These are phyloP conservation scores for Carnegiea gigantea DNA, from an alignment of 179 eudicot genomes.

Conservation along the genomic window DNA sequence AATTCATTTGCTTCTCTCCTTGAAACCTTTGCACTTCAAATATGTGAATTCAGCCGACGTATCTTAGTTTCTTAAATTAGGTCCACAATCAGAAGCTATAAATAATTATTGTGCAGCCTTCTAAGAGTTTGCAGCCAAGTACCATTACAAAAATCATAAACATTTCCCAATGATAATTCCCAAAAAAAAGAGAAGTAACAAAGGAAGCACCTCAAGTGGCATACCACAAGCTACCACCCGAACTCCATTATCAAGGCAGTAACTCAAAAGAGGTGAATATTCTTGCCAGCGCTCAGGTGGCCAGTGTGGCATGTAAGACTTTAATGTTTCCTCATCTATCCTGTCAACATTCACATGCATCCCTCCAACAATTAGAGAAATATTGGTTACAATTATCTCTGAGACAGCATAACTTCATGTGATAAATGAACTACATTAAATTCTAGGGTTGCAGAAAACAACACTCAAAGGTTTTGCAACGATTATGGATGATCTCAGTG, in stretches of 20 bases:
- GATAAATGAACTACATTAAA: not conserved
- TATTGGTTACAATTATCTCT: not conserved
- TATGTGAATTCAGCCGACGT: not conserved
- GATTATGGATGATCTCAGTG: not conserved
- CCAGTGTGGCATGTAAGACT: conserved; percentile 73
- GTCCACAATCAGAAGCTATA: conserved; percentile 9
- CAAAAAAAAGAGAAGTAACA: conserved; percentile 3
- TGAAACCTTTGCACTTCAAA: not conserved
- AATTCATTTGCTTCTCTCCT: not conserved
- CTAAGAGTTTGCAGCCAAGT: not conserved
- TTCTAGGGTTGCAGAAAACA: not conserved
- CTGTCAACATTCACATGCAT: conserved; percentile 50
- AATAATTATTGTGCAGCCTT: not conserved
- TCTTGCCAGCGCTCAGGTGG: conserved; percentile 91
- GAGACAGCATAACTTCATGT: not conserved
- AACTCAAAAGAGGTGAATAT: conserved; percentile 74
- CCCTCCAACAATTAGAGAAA: conserved; percentile 19
- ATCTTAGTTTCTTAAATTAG: not conserved
- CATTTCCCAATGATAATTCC: not conserved
- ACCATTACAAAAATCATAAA: not conserved
- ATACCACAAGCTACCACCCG: conserved; percentile 86
- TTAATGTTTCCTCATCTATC: conserved; percentile 69
- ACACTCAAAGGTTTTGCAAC: not conserved
- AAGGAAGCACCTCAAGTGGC: conserved; percentile 76
- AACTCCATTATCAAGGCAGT: conserved; percentile 77